These are phyloP conservation scores for Crithidia thermophila DNA, from an alignment of 208 protist species.

Conservation along the genomic window DNA sequence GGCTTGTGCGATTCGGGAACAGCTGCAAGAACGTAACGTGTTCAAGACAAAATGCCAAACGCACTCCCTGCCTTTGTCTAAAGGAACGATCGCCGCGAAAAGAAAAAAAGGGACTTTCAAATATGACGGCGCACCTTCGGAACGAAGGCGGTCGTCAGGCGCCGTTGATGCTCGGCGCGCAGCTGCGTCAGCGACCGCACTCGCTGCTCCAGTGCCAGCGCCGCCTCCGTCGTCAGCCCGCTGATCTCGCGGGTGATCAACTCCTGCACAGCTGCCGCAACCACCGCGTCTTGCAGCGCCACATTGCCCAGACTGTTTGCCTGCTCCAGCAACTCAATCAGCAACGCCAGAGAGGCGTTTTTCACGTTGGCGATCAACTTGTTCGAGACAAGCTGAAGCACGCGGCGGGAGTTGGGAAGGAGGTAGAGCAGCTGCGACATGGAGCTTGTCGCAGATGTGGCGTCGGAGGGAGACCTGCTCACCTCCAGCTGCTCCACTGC, in stretches of 20 bases:
- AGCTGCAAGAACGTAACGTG: no score
- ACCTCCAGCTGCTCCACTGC: constrained; percentile 36
- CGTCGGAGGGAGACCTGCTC: neutral
- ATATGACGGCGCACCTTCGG: constrained; percentile 54
- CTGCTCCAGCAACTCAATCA: constrained; percentile 69
- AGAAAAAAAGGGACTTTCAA: neutral
- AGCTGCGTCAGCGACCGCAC: constrained; percentile 54
- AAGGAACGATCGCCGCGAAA: neutral
- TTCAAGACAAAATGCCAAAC: neutral
- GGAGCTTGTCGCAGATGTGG: no score
- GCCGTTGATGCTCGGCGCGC: constrained; percentile 55
- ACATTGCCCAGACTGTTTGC: constrained; percentile 50
- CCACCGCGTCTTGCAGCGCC: constrained; percentile 62
- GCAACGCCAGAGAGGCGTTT: constrained; percentile 37
- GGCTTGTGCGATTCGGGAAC: no score
- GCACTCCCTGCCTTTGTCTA: neutral
- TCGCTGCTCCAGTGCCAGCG: constrained; percentile 32
- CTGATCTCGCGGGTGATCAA: constrained; percentile 49
- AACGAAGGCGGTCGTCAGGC: constrained; percentile 48
- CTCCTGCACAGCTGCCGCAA: constrained; percentile 68
- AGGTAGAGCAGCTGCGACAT: constrained; percentile 26
- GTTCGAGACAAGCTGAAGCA: constrained; percentile 47
- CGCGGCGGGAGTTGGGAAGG: constrained; percentile 42
- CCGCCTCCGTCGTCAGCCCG: constrained; percentile 31
- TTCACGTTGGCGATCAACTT: constrained; percentile 61